Base-by-base conservation (phyloP, 2,329 filamentous ascomycete species). In the Xylaria sp. region DNA sequence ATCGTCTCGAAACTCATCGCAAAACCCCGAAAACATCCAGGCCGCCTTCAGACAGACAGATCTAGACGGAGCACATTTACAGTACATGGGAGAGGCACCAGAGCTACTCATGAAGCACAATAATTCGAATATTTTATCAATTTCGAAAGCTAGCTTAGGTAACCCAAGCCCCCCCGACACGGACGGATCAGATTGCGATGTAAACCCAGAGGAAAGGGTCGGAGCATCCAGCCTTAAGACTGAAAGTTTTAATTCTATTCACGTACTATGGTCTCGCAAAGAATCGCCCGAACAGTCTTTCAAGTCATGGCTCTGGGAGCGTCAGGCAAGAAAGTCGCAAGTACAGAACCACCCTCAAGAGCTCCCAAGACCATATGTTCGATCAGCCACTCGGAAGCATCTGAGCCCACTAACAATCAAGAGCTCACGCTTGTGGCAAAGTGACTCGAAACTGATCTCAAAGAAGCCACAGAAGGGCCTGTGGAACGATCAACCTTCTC, bases 81-180 rank as follows among this genome's bases (percentile, higher is more conserved):
- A 84, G 61, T 84, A 83, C 70, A 78, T 81, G 71, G 81, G 83
- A 54, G 80, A 82, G 59, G 80, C 82, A 1, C 79, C 80, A 8
- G 77, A 79, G 46, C 76, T 82, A 36, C 75, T 81, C 33, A 77
- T 75, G 41, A 81, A 79, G 23, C 77, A 77, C 61, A 81, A 78
- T 25, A 74, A 75, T 66, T 68, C 83, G 70, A 84, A 83, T 71
- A 82, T 81, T 73, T 67, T 83, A 55, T 75, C 80, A 59, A 69
- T 83, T 61, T 74, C 81, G 41, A 80, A 80, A 66, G 78, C 79
- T 10, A 80, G 82, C 63, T 74, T 87, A 2, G 83, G 81, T 46
- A 88, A 85, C 71, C 85, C 86, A 39, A 89, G 86, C 56, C 86
- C 86, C 59, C 84, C 86, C 8, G 86, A 88, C 62, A 87, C 83